Evolutionary conservation across 305 asterid genomes (phyloP).

Genomic region (Fraxinus baroniana): DNA sequence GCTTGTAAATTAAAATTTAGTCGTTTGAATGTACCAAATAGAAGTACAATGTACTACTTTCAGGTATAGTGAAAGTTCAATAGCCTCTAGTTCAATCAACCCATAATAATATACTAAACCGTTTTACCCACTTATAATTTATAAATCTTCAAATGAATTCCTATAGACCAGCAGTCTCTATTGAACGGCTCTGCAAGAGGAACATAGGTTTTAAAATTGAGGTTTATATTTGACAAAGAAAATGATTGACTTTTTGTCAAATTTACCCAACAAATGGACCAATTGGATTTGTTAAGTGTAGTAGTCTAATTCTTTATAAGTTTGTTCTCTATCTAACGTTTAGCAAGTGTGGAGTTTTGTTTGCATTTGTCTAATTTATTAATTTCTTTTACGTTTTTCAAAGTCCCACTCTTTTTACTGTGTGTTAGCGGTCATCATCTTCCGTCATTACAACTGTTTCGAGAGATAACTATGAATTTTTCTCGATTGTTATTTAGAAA

Average conservation of each 20-base stretch:
- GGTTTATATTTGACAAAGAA: neutral
- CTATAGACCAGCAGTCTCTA: neutral
- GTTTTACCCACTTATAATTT: neutral
- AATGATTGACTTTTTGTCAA: neutral
- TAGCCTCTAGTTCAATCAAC: neutral
- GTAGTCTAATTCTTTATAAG: neutral
- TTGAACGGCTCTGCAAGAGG: neutral
- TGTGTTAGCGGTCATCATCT: neutral
- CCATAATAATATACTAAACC: too few relatives aligned
- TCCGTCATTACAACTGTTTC: too few relatives aligned
- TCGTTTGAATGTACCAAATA: neutral
- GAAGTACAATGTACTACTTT: neutral
- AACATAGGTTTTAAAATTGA: neutral
- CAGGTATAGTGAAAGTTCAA: neutral
- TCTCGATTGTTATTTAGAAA: neutral
- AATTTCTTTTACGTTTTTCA: neutral
- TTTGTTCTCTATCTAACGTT: too few relatives aligned
- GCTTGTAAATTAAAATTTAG: neutral
- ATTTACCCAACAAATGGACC: neutral
- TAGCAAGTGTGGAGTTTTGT: neutral
- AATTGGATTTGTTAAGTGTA: neutral
- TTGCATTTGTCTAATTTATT: neutral
- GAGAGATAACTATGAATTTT: neutral
- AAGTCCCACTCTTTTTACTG: neutral
- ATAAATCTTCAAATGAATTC: neutral